Conservation (phyloP, 441 rosid species). For the Brassica balearica region DNA sequence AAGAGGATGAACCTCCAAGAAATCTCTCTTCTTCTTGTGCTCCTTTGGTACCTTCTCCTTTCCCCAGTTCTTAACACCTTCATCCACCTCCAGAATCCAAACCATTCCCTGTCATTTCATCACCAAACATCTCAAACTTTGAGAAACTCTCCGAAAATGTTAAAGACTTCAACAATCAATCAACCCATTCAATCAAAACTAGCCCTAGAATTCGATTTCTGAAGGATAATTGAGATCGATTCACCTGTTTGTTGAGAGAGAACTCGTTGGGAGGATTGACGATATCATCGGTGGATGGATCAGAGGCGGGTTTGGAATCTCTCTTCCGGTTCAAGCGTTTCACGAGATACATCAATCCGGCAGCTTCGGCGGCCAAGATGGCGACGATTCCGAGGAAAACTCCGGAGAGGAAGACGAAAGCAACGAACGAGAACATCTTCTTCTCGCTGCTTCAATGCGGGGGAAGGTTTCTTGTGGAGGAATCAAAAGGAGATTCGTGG, state of each 20-base stretch:
- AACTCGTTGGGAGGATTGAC: constrained; percentile 57
- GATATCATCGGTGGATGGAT: constrained; percentile 31
- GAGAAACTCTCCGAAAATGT: no score
- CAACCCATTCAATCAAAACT: not conserved
- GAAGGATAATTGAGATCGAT: not conserved
- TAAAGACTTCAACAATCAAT: no score
- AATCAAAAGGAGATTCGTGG: constrained; percentile 31
- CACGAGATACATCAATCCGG: constrained; percentile 52
- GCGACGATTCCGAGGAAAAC: constrained; percentile 56
- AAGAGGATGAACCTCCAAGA: no score
- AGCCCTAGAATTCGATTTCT: not conserved
- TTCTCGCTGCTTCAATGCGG: constrained; percentile 12
- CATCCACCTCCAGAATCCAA: no score
- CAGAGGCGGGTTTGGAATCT: constrained; percentile 28
- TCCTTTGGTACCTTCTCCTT: no score
- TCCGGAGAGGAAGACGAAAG: constrained; percentile 55
- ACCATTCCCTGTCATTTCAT: no score
- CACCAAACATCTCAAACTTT: no score
- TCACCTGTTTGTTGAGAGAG: constrained; percentile 65
- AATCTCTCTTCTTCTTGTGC: no score
- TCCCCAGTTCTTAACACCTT: no score
- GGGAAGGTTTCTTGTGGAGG: constrained; percentile 1
- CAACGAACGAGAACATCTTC: constrained; percentile 42
- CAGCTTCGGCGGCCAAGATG: constrained; percentile 53
- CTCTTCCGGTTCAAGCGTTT: constrained; percentile 54